Conservation (phyloP, 306 rosid species). For the Nissolia schottii region DNA sequence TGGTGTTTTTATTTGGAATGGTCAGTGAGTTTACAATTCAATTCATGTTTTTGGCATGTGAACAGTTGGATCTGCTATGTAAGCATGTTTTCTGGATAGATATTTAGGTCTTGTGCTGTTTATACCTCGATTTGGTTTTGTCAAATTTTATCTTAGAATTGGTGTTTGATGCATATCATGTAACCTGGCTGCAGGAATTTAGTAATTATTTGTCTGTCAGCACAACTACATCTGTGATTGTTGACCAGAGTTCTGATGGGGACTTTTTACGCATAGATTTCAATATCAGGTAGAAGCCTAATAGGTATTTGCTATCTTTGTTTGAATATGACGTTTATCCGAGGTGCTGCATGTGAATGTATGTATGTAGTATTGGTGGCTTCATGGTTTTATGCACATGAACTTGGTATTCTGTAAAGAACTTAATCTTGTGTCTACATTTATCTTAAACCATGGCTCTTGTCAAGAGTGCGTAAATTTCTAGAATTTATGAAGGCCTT, state of each 20-base stretch:
- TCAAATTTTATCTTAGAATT: slow-evolving; percentile 1
- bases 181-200: slow-evolving; percentile 64
- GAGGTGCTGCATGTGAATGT: not conserved
- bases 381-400: not conserved
- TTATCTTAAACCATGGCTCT: not conserved
- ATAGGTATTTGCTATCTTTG: slow-evolving; percentile 14
- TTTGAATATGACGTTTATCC: slow-evolving; percentile 13
- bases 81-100: slow-evolving; percentile 1
- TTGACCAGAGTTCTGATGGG: slow-evolving; percentile 89
- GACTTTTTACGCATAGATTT: slow-evolving; percentile 87
- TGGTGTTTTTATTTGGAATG: slow-evolving; percentile 97
- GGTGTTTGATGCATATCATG: slow-evolving; percentile 8
- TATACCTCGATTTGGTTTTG: slow-evolving; percentile 9
- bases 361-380: not conserved
- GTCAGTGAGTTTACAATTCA: slow-evolving; percentile 37
- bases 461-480: not conserved
- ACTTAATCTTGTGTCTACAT: not conserved
- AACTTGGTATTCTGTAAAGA: slow-evolving; percentile 1
- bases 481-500: not conserved
- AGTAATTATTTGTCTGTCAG: slow-evolving; percentile 68
- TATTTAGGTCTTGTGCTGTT: not conserved
- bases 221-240: slow-evolving; percentile 84
- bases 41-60: slow-evolving; percentile 8
- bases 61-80: not conserved
- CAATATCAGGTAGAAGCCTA: slow-evolving; percentile 72